Percentiles rank a stretch among this genome's conserved stretches.
phyloP scores from a whole-genome alignment of 805 yeast species.

The Scheffersomyces coipomensis region DNA sequence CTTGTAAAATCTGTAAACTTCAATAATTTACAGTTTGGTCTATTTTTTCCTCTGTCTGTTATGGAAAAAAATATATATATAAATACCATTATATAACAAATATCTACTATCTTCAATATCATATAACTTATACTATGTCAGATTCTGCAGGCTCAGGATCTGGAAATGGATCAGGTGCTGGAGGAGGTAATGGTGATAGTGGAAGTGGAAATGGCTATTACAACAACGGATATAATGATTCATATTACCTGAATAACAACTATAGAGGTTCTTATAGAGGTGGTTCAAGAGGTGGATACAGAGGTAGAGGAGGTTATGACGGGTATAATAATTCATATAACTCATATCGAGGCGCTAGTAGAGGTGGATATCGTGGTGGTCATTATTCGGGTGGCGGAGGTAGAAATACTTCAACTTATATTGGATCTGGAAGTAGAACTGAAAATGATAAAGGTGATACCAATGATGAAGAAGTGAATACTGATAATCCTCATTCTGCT shows the following conservation, averaged over 20 bases:
- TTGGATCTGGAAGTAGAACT: not conserved
- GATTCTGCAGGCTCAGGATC: slow-evolving; percentile 1
- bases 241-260: slow-evolving; percentile 9
- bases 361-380: slow-evolving; percentile 6
- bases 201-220: slow-evolving; percentile 4
- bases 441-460: slow-evolving; percentile 1
- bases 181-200: slow-evolving; percentile 6
- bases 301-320: slow-evolving; percentile 17
- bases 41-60: too few relatives aligned
- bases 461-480: slow-evolving; percentile 2
- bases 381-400: not conserved
- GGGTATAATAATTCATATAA: slow-evolving; percentile 3
- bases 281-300: slow-evolving; percentile 14
- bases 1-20: too few relatives aligned
- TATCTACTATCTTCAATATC: too few relatives aligned
- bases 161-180: too few relatives aligned
- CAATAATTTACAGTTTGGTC: too few relatives aligned
- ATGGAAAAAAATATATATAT: too few relatives aligned
- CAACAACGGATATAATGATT: slow-evolving; percentile 8
- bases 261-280: slow-evolving; percentile 16
- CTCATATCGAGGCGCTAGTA: slow-evolving; percentile 11
- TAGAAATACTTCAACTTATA: not conserved
- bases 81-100: too few relatives aligned
- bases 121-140: not conserved
- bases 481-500: too few relatives aligned